A percentile compares a stretch with the other conserved stretches of the same genome.
Conservation (phyloP, 371 early-diverging fungal genomes). For the Zopfochytrium polystomum region DNA sequence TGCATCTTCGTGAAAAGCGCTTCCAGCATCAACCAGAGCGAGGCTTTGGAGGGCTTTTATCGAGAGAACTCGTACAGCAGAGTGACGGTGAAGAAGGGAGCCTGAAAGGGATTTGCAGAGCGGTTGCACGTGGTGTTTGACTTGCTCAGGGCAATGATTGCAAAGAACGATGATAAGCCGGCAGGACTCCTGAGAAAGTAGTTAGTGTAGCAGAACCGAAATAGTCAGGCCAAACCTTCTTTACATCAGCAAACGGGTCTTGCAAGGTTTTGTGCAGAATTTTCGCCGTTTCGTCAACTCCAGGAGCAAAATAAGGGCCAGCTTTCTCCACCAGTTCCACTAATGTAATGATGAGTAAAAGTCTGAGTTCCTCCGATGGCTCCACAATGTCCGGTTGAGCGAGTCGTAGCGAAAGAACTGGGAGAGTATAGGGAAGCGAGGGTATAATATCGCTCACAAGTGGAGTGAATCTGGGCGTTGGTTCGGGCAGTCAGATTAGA, state of each 20-base stretch:
- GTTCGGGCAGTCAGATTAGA: not conserved
- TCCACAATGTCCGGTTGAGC: constrained; percentile 40
- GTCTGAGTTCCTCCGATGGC: constrained; percentile 50
- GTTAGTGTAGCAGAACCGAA: not conserved
- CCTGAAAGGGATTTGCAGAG: constrained; percentile 38
- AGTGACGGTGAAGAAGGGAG: constrained; percentile 46
- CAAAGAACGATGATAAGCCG: constrained; percentile 30
- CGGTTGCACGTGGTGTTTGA: constrained; percentile 28
- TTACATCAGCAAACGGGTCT: constrained; percentile 52
- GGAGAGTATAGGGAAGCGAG: constrained; percentile 36
- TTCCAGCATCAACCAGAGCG: constrained; percentile 41
- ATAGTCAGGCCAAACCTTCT: constrained; percentile 36
- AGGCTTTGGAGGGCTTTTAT: constrained; percentile 34
- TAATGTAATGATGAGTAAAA: constrained; percentile 32
- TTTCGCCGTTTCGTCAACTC: constrained; percentile 40
- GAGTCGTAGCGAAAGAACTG: constrained; percentile 35
- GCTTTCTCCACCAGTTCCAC: constrained; percentile 19
- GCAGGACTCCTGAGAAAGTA: constrained; percentile 38
- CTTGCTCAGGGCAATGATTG: constrained; percentile 8
- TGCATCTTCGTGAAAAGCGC: constrained; percentile 36
- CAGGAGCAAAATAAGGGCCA: constrained; percentile 30
- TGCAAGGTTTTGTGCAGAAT: constrained; percentile 32
- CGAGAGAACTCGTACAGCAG: constrained; percentile 39
- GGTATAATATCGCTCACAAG: constrained; percentile 27
- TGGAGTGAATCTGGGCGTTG: constrained; percentile 20